Base-by-base conservation (phyloP, 1,139 yeast species). In the Candida anutae region DNA sequence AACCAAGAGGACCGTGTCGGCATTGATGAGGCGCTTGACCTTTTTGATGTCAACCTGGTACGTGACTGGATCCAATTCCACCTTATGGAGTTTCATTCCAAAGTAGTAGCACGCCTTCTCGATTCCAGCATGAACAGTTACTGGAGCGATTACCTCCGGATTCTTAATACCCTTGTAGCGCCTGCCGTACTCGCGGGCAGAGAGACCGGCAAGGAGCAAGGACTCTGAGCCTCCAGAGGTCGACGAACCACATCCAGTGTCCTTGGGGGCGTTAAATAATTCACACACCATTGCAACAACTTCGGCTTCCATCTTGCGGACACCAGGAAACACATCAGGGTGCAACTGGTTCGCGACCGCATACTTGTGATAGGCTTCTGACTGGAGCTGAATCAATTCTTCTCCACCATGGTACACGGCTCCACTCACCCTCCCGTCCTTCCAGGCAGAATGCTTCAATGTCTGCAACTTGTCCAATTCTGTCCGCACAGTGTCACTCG, bases 141-240 rank as follows among this genome's bases (percentile, higher is more conserved):
- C 63, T 0, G 98, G 97, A 5, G 94, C 93, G 39, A 90, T 69
- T 35, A 90, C 79, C 54, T 90, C 97, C 1, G 96, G 95, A 23
- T 67, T 53, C 0, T 74, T 68, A 28, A 85, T 70, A 2, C 90
- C 83, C 34, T 61, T 67, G 24, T 64, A 53, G 12, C 61, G 61
- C 37, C 56, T 66, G 2, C 74, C 84, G 40, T 66, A 73, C 28
- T 79, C 88, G 42, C 82, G 62, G 1, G 97, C 97, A 13, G 95
- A 77, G 29, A 90, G 62, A 31, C 95, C 88, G 0, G 97, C 76
- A 45, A 90, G 62, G 25, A 90, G 55, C 28, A 90, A 58, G 1
- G 96, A 87, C 51, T 90, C 98, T 0, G 98, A 87, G 16, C 98
- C 98, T n/a, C 98, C 98, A 3, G 93, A 78, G 1, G 96, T 80